Base-by-base conservation (phyloP, 495 filamentous ascomycete species). In the Podospora conica region DNA sequence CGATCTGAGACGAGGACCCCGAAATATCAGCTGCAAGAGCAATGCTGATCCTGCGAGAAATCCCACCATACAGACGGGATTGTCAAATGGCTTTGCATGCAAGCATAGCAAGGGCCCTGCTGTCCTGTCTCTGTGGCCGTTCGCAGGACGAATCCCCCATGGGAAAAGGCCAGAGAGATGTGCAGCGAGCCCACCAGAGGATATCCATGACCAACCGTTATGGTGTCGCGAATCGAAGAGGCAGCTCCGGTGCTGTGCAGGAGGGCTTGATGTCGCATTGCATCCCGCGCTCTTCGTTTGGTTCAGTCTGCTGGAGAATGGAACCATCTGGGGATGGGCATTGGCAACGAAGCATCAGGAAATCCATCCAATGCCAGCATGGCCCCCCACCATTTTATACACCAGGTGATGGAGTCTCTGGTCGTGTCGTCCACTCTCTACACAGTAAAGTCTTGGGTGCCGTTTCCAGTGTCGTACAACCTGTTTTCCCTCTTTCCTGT, bases 211-310 rank as follows among this genome's bases (percentile, higher is more conserved):
- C 63, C 25, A 48, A 48, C 20, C 11, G 18, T 4, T 40, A 20
- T 20, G 21, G 28, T 27, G 20, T 40, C 40, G 27, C 63, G 63
- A 64, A 64, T 64, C 63, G 55, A 55, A 64, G 63, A 64, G 21
- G 33, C 53, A 48, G 25, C 63, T 58, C 63, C 25, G 25, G 27
- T 33, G 55, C 25, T 55, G 55, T 64, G 55, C 54, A 55, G 29
- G 10, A 12, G 29, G 27, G 40, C 54, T 27, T 7, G 63, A 63
- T 18, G 63, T 64, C 63, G 55, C 63, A 64, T 28, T 48, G 55
- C 63, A 40, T 58, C 63, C 63, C 63, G 58, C 63, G 25, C 28
- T 54, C 40, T 15, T 48, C 40, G 40, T 48, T 48, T 57, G 28
- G 53, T 40, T 53, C 40, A 31, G 28, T 18, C n/a, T 59, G 57